A percentile compares a stretch with the other conserved stretches of the same genome.
These are phyloP conservation scores for Dispira simplex DNA, from an alignment of 192 early-diverging fungal species.

Conservation along the genomic window DNA sequence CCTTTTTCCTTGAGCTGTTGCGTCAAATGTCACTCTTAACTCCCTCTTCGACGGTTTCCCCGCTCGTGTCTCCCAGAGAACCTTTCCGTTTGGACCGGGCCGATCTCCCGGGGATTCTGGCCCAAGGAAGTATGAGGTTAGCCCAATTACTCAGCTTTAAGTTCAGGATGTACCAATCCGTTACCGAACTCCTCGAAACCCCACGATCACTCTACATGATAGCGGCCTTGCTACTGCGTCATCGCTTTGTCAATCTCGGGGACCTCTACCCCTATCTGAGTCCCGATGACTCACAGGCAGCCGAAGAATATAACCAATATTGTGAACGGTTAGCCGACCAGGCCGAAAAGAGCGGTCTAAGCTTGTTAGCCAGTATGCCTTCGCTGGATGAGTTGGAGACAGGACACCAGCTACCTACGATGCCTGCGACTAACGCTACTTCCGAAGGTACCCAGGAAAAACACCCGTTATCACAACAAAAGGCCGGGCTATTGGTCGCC, in stretches of 20 bases:
- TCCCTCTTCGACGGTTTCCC: background rate
- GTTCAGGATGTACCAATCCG: constrained; percentile 37
- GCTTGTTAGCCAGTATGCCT: constrained; percentile 6
- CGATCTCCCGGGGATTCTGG: background rate
- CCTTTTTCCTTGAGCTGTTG: constrained; percentile 57
- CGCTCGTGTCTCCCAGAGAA: background rate
- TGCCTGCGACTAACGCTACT: background rate
- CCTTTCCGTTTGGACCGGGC: background rate
- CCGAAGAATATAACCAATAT: constrained; percentile 26
- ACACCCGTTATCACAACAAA: constrained; percentile 29
- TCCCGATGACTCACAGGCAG: constrained; percentile 33
- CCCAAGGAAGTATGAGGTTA: constrained; percentile 12
- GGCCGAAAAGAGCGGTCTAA: constrained; percentile 6
- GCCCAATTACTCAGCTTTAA: constrained; percentile 68
- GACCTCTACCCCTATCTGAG: constrained; percentile 51
- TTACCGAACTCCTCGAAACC: constrained; percentile 11
- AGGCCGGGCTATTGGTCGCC: constrained; percentile 41
- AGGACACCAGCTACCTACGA: background rate
- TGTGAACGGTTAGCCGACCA: constrained; percentile 23
- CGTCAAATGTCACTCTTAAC: constrained; percentile 29
- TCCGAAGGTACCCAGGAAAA: background rate
- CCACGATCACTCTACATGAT: constrained; percentile 33
- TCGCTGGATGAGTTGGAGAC: constrained; percentile 7
- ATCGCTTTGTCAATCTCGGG: constrained; percentile 29
- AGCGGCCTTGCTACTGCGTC: constrained; percentile 38